Evolutionary conservation across 192 early-diverging fungal species (phyloP), one percentile per base, ranked within the genome.

Genomic region (Coemansia sp.): DNA sequence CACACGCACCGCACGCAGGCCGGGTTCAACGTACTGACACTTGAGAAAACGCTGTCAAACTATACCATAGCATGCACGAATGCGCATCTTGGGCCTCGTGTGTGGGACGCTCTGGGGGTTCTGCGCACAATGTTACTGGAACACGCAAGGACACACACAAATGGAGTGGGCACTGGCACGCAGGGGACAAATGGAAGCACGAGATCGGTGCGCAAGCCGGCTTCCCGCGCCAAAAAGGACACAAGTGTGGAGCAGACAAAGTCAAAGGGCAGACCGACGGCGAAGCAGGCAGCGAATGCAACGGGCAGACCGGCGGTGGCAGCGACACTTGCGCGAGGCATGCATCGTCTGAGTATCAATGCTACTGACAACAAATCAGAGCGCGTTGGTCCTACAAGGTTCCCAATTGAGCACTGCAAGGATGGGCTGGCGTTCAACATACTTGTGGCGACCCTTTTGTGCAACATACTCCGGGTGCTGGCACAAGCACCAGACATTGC

Each of bases 41-140:
- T 80, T 3, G 77, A 80, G 49, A 74, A 74, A 38, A 80, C 77
- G 35, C 61, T 80, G 50, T 70, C 68, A 1, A 80, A 80, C 45
- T 71, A 68, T 57, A 58, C 47, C 0, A 74, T 68, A 5, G 72
- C 72, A 0, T 80, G 77, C 6, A 57, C 65, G n/a, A 80, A 80
- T 25, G 68, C 71, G 4, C 77, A 74, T 41, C 26, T 80, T 3
- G 72, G 77, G 2, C 2, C 52, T 41, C 45, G 51, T 3, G 50
- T 69, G 23, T 74, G 72, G 72, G 68, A 80, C 17, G 54, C 57
- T 11, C 59, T 80, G 68, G 57, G 49, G 26, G 38, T 80, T 4
- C 22, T 74, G 31, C 65, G 72, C 10, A 41, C 26, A 11, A 49
- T 62, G n/a, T 49, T 80, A 48, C 45, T 71, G 35, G 77, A 74